These are phyloP conservation scores for Piper betle DNA, from an alignment of 164 flowering plant genomes.

Conservation along the genomic window DNA sequence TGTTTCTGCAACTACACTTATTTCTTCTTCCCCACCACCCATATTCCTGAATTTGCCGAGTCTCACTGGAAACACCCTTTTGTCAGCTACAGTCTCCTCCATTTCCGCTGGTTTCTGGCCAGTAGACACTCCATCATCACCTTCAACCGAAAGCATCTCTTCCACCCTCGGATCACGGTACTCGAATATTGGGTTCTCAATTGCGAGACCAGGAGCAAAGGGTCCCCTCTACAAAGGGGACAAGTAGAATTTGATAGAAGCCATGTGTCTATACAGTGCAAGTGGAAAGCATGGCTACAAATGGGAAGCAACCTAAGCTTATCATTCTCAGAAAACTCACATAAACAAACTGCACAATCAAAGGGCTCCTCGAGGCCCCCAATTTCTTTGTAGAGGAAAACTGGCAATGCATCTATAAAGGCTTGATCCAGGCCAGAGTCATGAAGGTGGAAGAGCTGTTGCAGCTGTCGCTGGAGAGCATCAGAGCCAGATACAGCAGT, in stretches of 20 bases:
- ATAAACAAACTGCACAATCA: conserved; percentile 84
- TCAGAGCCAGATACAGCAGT: conserved; percentile 32
- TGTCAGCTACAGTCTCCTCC: conserved; percentile 22
- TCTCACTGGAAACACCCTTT: conserved; percentile 48
- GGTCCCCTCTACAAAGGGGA: conserved; percentile 64
- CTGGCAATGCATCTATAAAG: conserved; percentile 68
- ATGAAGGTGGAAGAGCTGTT: conserved; percentile 72
- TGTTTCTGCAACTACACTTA: conserved; percentile 25
- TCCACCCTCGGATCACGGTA: conserved; percentile 22
- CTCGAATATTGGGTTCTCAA: conserved; percentile 34
- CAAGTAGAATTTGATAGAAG: conserved; percentile 79
- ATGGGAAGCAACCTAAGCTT: conserved; percentile 59
- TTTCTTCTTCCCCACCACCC: conserved; percentile 14
- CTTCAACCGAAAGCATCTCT: conserved; percentile 20
- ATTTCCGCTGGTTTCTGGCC: conserved; percentile 14
- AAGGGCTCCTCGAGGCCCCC: conserved; percentile 63
- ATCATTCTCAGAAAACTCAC: conserved; percentile 55
- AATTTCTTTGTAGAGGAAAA: conserved; percentile 57
- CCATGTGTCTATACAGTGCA: conserved; percentile 78
- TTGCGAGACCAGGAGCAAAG: conserved; percentile 19
- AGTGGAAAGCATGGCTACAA: conserved; percentile 81
- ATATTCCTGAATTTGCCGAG: conserved; percentile 64
- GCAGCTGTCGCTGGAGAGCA: conserved; percentile 65
- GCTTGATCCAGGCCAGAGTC: conserved; percentile 85
- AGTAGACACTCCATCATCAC: conserved; percentile 15